Evolutionary conservation across 129 eudicot genomes (phyloP), one percentile per base, ranked within the genome.

Genomic region (Mikania micrantha): DNA sequence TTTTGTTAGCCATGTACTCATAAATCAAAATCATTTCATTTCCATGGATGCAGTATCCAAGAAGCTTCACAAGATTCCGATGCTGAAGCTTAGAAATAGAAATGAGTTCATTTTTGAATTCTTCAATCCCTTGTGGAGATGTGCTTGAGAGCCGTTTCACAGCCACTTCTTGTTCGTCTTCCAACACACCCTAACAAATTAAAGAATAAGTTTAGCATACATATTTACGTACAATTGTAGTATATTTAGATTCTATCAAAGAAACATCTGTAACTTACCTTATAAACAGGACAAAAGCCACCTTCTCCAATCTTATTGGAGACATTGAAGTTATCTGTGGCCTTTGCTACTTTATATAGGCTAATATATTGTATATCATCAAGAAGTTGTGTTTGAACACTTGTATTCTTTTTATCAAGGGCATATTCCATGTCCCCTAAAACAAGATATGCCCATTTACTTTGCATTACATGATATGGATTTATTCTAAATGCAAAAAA

Each of bases 21-120:
- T n/a, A n/a, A n/a, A n/a, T n/a, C 67, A 70, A 42, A 28, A 70
- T 70, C 67, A 28, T 31, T 28, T 57, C 66, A 41, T 69, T 69
- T 52, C 52, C 74, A 25, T 69, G 74, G 17, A 53, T 69, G 64
- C 74, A 69, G 28, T 69, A 69, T 53, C 64, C 64, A 21, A 69
- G 64, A 34, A 69, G 74, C 53, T 69, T 69, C 39, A 69, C 74
- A 35, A 69, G 74, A 10, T 69, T 69, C 11, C 64, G 64, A 24
- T 69, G 74, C 38, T 69, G 74, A 69, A 69, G 64, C 28, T 69
- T 69, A 10, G 74, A 48, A 9, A 69, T 69, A 38, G 38, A 69
- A 53, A 35, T 24, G 27, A 53, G 36, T 53, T 69, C 74, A 17
- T 69, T 69, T 38, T 52, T 53, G 25, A 69, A 69, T 57, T 69